Evolutionary conservation across 371 early-diverging fungal genomes (phyloP).

Genomic region (Entomophthora muscae): DNA sequence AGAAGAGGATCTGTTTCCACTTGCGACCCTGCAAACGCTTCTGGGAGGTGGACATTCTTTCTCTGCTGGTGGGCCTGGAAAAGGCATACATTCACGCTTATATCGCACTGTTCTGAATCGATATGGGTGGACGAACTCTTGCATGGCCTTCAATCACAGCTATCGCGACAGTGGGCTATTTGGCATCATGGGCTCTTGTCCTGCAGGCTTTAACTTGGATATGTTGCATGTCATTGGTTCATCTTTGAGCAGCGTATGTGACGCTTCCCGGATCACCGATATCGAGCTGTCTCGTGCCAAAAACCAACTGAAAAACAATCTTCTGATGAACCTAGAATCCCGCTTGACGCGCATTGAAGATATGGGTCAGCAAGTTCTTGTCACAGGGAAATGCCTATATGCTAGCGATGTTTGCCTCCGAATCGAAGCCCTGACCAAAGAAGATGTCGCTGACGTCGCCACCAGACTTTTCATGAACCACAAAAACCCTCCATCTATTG

Average conservation of each 20-base stretch:
- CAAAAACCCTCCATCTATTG: not conserved
- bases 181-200: conserved; percentile 80
- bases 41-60: conserved; percentile 94
- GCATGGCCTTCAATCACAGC: conserved; percentile 75
- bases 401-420: conserved; percentile 55
- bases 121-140: conserved; percentile 84
- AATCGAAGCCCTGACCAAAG: conserved; percentile 48
- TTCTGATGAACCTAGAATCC: conserved; percentile 87
- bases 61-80: conserved; percentile 95
- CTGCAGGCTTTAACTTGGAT: conserved; percentile 39
- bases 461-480: not conserved
- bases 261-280: conserved; percentile 21
- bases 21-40: conserved; percentile 76
- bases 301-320: conserved; percentile 79
- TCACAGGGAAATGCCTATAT: conserved; percentile 50
- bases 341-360: conserved; percentile 88
- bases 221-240: conserved; percentile 66
- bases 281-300: conserved; percentile 74
- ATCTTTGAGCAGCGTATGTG: conserved; percentile 57
- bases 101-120: conserved; percentile 89
- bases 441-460: conserved; percentile 53
- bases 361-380: conserved; percentile 79
- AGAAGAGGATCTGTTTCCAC: conserved; percentile 76
- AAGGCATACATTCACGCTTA: conserved; percentile 95
- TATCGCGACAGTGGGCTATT: conserved; percentile 84